These are phyloP conservation scores for Scleroderma bovista DNA, from an alignment of 768 basidiomycete species.

Conservation along the genomic window DNA sequence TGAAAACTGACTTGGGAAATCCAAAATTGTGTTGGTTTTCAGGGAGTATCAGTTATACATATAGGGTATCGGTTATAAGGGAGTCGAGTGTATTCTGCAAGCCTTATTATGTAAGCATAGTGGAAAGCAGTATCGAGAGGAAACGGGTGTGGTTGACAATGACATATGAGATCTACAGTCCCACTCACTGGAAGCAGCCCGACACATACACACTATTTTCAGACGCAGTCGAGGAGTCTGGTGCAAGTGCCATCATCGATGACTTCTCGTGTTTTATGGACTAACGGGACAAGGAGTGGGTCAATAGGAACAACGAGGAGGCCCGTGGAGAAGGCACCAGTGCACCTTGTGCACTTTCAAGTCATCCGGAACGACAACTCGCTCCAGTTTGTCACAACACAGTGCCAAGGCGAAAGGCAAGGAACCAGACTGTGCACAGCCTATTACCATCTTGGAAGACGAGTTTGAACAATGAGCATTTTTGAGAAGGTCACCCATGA, in stretches of 20 bases:
- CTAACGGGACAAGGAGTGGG: too few species aligned
- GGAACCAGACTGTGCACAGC: conserved; percentile 63
- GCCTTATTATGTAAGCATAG: too few species aligned
- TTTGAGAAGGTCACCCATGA: too few species aligned
- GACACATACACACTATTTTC: conserved; percentile 74
- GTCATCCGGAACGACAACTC: conserved; percentile 43
- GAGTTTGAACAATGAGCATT: too few species aligned
- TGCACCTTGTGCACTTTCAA: conserved; percentile 61
- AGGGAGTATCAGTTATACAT: too few species aligned
- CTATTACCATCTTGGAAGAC: conserved; percentile 78
- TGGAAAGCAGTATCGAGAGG: too few species aligned
- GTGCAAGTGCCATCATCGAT: conserved; percentile 54
- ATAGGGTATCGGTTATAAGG: too few species aligned
- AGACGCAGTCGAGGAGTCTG: conserved; percentile 77
- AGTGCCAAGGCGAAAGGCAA: conserved; percentile 83
- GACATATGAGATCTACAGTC: conserved; percentile 74
- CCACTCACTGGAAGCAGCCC: conserved; percentile 70
- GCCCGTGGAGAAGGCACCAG: conserved; percentile 84
- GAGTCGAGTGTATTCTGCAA: too few species aligned
- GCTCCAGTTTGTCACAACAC: conserved; percentile 46
- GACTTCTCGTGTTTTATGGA: conserved; percentile 92
- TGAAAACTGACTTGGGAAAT: too few species aligned
- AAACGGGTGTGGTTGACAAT: conserved; percentile 69
- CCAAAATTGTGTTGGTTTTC: too few species aligned
- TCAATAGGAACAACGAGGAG: conserved; percentile 85